These are phyloP conservation scores for Alternaria ethzedia DNA, from an alignment of 2,329 filamentous ascomycete genomes.

Conservation along the genomic window DNA sequence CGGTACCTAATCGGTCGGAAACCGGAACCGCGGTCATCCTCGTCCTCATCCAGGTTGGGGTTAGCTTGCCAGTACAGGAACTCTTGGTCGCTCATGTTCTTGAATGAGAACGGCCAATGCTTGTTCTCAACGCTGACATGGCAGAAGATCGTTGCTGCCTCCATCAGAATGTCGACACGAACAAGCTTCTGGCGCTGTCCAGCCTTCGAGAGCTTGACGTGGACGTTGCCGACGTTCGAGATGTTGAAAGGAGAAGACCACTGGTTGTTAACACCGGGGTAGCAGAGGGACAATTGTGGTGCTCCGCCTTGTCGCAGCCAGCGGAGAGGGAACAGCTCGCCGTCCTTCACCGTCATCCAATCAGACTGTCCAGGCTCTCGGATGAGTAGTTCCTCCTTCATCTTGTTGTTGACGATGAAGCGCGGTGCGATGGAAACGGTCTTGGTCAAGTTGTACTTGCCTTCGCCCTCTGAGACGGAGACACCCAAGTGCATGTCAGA, in stretches of 20 bases:
- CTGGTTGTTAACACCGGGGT: constrained; percentile 91
- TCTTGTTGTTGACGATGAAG: constrained; percentile 92
- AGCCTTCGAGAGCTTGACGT: constrained; percentile 91
- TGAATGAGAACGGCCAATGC: constrained; percentile 98
- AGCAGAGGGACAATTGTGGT: constrained; percentile 92
- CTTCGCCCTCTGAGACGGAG: constrained; percentile 86
- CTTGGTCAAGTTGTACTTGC: constrained; percentile 98
- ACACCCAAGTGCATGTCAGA: constrained; percentile 92
- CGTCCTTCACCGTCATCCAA: constrained; percentile 76
- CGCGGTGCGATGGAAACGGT: constrained; percentile 91
- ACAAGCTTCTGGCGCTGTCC: constrained; percentile 89
- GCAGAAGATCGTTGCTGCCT: constrained; percentile 90
- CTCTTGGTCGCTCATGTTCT: constrained; percentile 95
- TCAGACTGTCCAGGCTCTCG: constrained; percentile 91
- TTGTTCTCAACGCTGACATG: constrained; percentile 89
- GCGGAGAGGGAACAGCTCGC: constrained; percentile 84
- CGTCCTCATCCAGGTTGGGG: constrained; percentile 90
- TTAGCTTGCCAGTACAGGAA: constrained; percentile 97
- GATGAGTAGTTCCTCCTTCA: constrained; percentile 86
- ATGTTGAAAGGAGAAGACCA: constrained; percentile 99
- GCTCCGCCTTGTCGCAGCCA: constrained; percentile 83
- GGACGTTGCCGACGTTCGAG: constrained; percentile 87
- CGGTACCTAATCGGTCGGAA: constrained; percentile 95
- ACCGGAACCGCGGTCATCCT: constrained; percentile 78
- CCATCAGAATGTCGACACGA: constrained; percentile 87